Base-by-base conservation (phyloP, 2,329 filamentous ascomycete species). In the Aspergillus japonicus region DNA sequence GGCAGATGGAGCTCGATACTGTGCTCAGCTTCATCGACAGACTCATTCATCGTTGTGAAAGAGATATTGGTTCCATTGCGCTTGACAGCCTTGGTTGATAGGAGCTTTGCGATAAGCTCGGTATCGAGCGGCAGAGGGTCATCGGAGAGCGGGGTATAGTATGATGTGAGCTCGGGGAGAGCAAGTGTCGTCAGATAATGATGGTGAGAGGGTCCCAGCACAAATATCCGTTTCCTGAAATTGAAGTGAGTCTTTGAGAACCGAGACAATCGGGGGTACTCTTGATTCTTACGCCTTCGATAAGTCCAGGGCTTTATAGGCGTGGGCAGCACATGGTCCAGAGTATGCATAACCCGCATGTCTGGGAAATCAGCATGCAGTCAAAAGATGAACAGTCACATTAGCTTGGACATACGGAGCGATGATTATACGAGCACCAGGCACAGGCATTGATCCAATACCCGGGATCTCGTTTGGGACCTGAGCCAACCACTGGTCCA, bases 1-100 rank as follows among this genome's bases (percentile, higher is more conserved):
- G 95, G 94, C 8, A 98, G 82, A 68, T 99, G 95, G 89, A 99
- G 96, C 80, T 99, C 95, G 1, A 98, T 84, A 54, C 91, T 96
- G 77, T 99, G 95, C 76, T 99, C 95, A 5, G 85, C 83, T 62
- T 92, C 85, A 70, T 99, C 95, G 5, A 87, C 81, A 4, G 79
- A 69, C 19, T 75, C 77, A 1, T 84, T 85, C 81, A 97, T 95
- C 19, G 69, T 75, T 19, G 72, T 73, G 59, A 81, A 81, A 50
- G 64, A 70, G 52, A 75, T 59, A 7, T 66, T 72, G n/a, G 70
- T 66, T 7, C 71, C 71, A 51, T 71, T 67, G n/a, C 72, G 63
- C 56, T 65, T 71, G 24, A 57, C 65, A 47, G 70, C 67, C 47
- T 71, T 65, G 14, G 67, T 67, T 6, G 64, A 66, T 42, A 69